Base-by-base conservation (phyloP, 768 basidiomycete genomes). In the Suillus ampliporus region DNA sequence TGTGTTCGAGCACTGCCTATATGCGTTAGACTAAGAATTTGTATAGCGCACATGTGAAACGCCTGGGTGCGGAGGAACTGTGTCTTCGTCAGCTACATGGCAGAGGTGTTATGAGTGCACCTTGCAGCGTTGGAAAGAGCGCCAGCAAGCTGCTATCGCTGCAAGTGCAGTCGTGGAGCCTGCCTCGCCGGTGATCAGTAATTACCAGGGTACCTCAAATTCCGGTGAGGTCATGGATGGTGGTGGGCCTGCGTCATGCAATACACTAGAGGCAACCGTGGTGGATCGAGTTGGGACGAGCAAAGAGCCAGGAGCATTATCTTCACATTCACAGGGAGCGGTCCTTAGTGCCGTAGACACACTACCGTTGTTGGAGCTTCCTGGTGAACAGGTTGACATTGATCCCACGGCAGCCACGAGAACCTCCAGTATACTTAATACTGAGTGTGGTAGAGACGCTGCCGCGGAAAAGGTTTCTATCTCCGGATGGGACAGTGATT, bases 401-500 rank as follows among this genome's bases (percentile, higher is more conserved):
- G 1, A 40, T 40, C 19, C 28, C 14, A 13, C 17, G 15, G 28
- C 10, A 51, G 58, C 19, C 13, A 17, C 51, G n/a, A 37, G 50
- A 37, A 31, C 31, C 17, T 57, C 58, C 8, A 28, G 28, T 56
- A 54, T 28, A 47, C 28, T 34, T 31, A 21, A 19, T 28, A 8
- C 21, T 17, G 58, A 17, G 23, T 34, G 58, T 8, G 35, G 52
- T 15, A 57, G 23, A 58, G 57, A 31, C 51, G 26, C 58, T 26
- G 4, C 50, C n/a, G 17, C 19, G 15, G 31, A 34, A 47, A 10
- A 48, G 31, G 23, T 23, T 2, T 37, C 21, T 11, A 60, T 68
- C 35, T 58, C 53, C 3, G 61, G 65, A 40, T 72, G 72, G 72
- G 68, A 70, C 34, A 69, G 72, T n/a, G 68, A 72, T 51, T 64